These are phyloP conservation scores for Hyaloscypha bicolor DNA, from an alignment of 495 filamentous ascomycete genomes.

Conservation along the genomic window DNA sequence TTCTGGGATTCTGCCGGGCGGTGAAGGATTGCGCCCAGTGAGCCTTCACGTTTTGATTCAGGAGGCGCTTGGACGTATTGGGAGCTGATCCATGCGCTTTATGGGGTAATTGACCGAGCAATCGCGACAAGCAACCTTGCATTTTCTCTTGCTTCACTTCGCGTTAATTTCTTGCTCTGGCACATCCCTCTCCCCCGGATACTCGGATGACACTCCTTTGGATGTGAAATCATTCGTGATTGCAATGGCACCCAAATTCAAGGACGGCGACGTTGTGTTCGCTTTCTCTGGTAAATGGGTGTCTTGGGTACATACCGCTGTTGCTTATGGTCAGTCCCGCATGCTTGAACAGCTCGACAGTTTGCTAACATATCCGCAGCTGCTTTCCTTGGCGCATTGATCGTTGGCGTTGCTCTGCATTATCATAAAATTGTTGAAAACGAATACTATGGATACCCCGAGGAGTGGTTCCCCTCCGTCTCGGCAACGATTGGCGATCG, in stretches of 20 bases:
- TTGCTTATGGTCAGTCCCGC: constrained; percentile 69
- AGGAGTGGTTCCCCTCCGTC: constrained; percentile 99
- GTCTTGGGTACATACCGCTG: constrained; percentile 80
- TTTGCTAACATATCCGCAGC: constrained; percentile 36
- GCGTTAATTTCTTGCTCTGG: constrained; percentile 25
- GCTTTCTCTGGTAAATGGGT: constrained; percentile 91
- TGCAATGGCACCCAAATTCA: constrained; percentile 79
- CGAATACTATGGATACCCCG: constrained; percentile 93
- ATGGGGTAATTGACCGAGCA: background rate
- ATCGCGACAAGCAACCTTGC: background rate
- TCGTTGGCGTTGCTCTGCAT: constrained; percentile 84
- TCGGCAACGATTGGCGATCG: constrained; percentile 98
- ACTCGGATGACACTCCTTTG: constrained; percentile 32
- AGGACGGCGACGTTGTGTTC: constrained; percentile 84
- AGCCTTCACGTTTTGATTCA: background rate
- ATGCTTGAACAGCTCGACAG: background rate
- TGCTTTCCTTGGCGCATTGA: constrained; percentile 88
- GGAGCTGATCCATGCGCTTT: background rate
- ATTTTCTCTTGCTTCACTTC: constrained; percentile 1
- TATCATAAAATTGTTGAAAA: constrained; percentile 98
- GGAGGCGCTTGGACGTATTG: background rate
- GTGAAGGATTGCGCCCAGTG: background rate
- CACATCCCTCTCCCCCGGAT: constrained; percentile 29
- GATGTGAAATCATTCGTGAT: constrained; percentile 32
- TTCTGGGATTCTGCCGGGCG: constrained; percentile 24